phyloP scores from a whole-genome alignment of 1,284 basidiomycete species.

The Thelephora terrestris region DNA sequence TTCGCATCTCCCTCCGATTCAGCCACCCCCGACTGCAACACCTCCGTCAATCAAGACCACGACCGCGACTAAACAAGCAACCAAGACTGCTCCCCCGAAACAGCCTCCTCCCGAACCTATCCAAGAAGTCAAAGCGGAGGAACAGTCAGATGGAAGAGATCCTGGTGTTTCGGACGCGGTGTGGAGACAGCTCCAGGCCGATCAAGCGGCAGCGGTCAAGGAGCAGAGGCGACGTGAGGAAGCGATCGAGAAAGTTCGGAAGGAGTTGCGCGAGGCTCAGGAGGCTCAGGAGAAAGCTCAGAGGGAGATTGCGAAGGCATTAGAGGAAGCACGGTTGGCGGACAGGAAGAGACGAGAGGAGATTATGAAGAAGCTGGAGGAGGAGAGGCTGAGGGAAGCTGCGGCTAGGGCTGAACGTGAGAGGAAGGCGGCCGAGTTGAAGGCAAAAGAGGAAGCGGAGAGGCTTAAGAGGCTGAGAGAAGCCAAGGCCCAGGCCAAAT shows the following conservation, averaged over 20 bases:
- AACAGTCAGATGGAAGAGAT: slow-evolving; percentile 23
- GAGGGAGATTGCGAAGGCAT: slow-evolving; percentile 8
- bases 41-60: not conserved
- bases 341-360: slow-evolving; percentile 9
- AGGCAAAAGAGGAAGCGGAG: slow-evolving; percentile 22
- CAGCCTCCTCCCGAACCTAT: not conserved
- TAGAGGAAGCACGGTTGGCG: slow-evolving; percentile 12
- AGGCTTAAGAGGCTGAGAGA: slow-evolving; percentile 23
- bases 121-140: not conserved
- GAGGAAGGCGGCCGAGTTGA: slow-evolving; percentile 22
- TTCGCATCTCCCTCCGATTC: not conserved
- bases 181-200: slow-evolving; percentile 34
- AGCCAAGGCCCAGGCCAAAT: slow-evolving; percentile 29
- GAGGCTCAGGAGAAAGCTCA: slow-evolving; percentile 6
- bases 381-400: slow-evolving; percentile 17
- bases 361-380: slow-evolving; percentile 18
- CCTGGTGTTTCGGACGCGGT: slow-evolving; percentile 32
- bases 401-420: slow-evolving; percentile 17
- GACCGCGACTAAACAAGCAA: slow-evolving; percentile 1
- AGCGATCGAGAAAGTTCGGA: slow-evolving; percentile 11
- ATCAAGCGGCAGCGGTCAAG: slow-evolving; percentile 22
- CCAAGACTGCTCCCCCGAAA: no score
- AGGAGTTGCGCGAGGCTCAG: slow-evolving; percentile 15
- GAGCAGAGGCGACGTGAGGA: slow-evolving; percentile 9
- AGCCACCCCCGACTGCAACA: slow-evolving; percentile 1